phyloP scores from a whole-genome alignment of 257 asterid genomes.

The Capsicum rhomboideum region DNA sequence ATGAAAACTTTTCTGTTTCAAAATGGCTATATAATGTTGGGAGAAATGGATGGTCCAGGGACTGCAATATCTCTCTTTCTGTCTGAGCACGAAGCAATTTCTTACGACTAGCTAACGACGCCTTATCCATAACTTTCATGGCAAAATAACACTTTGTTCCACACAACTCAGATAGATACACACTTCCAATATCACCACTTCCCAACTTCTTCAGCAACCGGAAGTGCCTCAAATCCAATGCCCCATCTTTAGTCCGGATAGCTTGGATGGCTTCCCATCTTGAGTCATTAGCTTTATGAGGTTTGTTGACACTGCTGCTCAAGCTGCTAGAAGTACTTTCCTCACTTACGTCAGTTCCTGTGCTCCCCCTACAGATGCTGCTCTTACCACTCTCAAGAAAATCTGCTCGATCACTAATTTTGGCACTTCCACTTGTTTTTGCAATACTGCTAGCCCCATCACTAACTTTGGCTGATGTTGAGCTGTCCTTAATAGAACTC shows the following conservation, averaged over 20 bases:
- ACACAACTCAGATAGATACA: conserved; percentile 65
- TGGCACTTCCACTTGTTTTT: conserved; percentile 53
- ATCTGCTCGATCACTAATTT: conserved; percentile 46
- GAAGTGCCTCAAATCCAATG: conserved; percentile 66
- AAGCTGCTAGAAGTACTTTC: conserved; percentile 75
- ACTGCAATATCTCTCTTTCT: conserved; percentile 70
- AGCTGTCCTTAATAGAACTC: conserved; percentile 28
- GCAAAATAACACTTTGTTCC: conserved; percentile 75
- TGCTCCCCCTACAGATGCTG: conserved; percentile 82
- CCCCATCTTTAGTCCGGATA: conserved; percentile 54
- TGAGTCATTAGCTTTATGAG: conserved; percentile 66
- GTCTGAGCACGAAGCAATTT: conserved; percentile 77
- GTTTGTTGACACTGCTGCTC: conserved; percentile 63
- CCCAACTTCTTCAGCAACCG: conserved; percentile 73
- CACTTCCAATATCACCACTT: conserved; percentile 79
- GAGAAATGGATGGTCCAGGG: conserved; percentile 72
- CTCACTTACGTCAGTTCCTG: conserved; percentile 68
- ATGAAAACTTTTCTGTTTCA: conserved; percentile 70
- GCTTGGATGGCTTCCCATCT: conserved; percentile 82
- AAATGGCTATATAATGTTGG: conserved; percentile 65
- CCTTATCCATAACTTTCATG: conserved; percentile 81
- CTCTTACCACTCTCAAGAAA: conserved; percentile 73
- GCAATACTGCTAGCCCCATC: conserved; percentile 42
- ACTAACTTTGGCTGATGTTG: conserved; percentile 41
- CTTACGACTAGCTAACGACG: conserved; percentile 69